These are phyloP conservation scores for Phytophthora fragariaefolia DNA, from an alignment of 352 stramenopile genomes.

Conservation along the genomic window DNA sequence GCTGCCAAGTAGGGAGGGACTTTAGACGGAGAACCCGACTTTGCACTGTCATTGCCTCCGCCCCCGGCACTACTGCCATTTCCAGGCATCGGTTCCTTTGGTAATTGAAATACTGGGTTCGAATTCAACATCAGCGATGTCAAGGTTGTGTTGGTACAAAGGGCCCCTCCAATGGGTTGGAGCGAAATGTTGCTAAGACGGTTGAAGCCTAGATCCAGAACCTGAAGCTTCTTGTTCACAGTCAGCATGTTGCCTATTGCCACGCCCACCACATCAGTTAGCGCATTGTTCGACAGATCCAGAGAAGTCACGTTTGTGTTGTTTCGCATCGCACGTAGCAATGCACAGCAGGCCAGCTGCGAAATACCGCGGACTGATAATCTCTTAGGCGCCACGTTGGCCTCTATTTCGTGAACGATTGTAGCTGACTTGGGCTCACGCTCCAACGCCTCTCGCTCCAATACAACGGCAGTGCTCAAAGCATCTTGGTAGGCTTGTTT, in stretches of 20 bases:
- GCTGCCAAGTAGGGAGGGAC: conserved; percentile 19
- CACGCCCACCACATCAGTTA: conserved; percentile 50
- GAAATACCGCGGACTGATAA: conserved; percentile 60
- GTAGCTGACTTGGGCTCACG: conserved; percentile 53
- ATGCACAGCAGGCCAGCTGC: conserved; percentile 55
- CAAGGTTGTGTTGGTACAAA: conserved; percentile 56
- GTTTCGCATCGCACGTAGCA: conserved; percentile 61
- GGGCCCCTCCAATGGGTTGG: conserved; percentile 40
- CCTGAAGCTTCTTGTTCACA: conserved; percentile 56
- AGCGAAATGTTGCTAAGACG: conserved; percentile 50
- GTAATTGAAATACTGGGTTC: conserved; percentile 51
- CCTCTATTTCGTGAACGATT: conserved; percentile 59
- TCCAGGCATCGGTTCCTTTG: conserved; percentile 27
- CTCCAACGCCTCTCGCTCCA: conserved; percentile 50
- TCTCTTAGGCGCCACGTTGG: conserved; percentile 53
- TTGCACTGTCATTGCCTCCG: conserved; percentile 13
- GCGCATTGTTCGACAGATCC: conserved; percentile 67
- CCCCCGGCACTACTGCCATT: background rate
- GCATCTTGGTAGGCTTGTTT: conserved; percentile 57
- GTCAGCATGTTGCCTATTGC: conserved; percentile 62
- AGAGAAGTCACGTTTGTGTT: conserved; percentile 65
- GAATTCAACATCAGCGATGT: conserved; percentile 65
- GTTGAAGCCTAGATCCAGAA: conserved; percentile 69
- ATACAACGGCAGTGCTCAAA: conserved; percentile 39
- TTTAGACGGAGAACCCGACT: conserved; percentile 11